A percentile compares a stretch with the other conserved stretches of the same genome.
phyloP scores from a whole-genome alignment of 2,329 filamentous ascomycete species.

The Alternaria tenuissima region DNA sequence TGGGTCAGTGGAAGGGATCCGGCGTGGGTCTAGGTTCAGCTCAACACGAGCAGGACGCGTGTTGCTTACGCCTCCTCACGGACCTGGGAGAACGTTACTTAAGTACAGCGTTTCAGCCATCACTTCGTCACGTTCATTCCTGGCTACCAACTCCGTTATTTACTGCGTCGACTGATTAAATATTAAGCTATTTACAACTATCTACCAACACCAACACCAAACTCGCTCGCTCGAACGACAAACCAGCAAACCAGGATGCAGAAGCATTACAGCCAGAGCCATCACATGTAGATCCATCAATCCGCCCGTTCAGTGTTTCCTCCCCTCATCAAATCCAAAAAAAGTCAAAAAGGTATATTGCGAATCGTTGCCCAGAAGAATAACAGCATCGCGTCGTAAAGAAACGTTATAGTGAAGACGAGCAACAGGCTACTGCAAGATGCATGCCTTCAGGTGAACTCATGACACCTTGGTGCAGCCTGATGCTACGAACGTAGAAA shows the following conservation, averaged over 20 bases:
- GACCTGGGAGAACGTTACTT: neutral
- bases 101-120: neutral
- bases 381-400: conserved; percentile 46
- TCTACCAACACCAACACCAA: conserved; percentile 6
- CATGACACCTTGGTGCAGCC: neutral
- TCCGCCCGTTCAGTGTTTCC: conserved; percentile 2
- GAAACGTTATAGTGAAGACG: conserved; percentile 25
- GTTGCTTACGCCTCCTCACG: conserved; percentile 1
- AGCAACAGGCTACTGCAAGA: conserved; percentile 9
- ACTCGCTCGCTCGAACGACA: neutral
- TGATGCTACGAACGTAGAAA: conserved; percentile 1
- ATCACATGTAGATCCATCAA: conserved; percentile 7
- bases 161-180: conserved; percentile 7
- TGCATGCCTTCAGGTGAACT: neutral
- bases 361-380: conserved; percentile 31
- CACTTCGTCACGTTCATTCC: neutral
- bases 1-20: neutral
- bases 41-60: conserved; percentile 11
- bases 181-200: conserved; percentile 11
- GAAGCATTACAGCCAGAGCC: conserved; percentile 32
- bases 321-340: conserved; percentile 8
- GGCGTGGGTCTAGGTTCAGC: neutral
- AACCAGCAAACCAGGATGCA: conserved; percentile 12
- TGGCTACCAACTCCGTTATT: neutral
- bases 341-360: conserved; percentile 28